A percentile compares a stretch with the other conserved stretches of the same genome.
phyloP scores from a whole-genome alignment of 1,139 yeast genomes.

The Yamadazyma blattariae region DNA sequence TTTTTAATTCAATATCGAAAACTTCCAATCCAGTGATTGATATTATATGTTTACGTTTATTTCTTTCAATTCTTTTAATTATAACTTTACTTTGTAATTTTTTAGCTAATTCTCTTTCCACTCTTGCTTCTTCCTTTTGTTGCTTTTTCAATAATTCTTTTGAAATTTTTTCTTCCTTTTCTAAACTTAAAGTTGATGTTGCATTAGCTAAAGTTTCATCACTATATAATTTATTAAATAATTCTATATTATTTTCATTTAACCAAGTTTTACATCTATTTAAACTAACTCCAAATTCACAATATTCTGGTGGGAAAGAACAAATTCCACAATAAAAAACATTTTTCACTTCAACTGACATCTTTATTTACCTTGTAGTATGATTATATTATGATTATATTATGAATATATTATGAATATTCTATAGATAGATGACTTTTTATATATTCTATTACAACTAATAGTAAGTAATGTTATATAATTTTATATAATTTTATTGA shows the following conservation, averaged over 20 bases:
- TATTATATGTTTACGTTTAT: constrained; percentile 84
- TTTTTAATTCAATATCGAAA: constrained; percentile 85
- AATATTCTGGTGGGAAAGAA: constrained; percentile 86
- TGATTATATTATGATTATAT: too few relatives aligned
- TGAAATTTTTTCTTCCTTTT: constrained; percentile 78
- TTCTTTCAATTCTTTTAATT: constrained; percentile 86
- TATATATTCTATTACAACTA: too few relatives aligned
- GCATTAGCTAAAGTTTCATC: constrained; percentile 53
- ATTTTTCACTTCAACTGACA: constrained; percentile 39
- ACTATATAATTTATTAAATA: constrained; percentile 60
- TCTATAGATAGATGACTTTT: too few relatives aligned
- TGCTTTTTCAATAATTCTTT: constrained; percentile 83
- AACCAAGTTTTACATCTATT: constrained; percentile 88
- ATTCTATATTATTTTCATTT: constrained; percentile 51
- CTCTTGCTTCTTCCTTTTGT: constrained; percentile 84
- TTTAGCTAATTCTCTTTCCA: constrained; percentile 79
- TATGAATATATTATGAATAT: too few relatives aligned
- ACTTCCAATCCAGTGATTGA: constrained; percentile 88
- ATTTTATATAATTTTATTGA: too few relatives aligned
- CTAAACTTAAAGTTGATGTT: constrained; percentile 58
- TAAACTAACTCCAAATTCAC: constrained; percentile 85
- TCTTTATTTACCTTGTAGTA: too few relatives aligned
- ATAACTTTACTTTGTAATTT: constrained; percentile 75
- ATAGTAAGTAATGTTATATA: too few relatives aligned
- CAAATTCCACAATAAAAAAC: constrained; percentile 81